Conservation (phyloP, 495 filamentous ascomycete genomes). For the Melanomma pulvis-pyrius region DNA sequence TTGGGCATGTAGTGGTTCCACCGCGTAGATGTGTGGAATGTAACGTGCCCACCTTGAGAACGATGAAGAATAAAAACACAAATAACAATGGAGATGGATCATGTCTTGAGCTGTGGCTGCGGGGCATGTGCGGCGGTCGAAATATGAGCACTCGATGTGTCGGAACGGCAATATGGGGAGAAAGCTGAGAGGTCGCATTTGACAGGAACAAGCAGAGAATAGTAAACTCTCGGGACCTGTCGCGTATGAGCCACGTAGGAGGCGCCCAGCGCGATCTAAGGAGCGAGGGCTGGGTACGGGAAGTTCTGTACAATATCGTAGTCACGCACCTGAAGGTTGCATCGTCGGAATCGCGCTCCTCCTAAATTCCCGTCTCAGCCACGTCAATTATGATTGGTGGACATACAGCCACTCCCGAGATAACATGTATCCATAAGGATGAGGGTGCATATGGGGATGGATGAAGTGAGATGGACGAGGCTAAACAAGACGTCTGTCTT, state of each 20-base stretch:
- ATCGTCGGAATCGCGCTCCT: constrained; percentile 20
- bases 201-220: neutral
- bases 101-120: constrained; percentile 8
- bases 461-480: neutral
- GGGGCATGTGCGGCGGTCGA: neutral
- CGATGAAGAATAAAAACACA: constrained; percentile 22
- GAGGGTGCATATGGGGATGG: neutral
- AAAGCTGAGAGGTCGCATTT: neutral
- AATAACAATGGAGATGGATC: constrained; percentile 22
- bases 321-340: constrained; percentile 19
- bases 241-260: neutral
- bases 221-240: neutral
- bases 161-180: neutral
- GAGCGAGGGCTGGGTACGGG: constrained; percentile 1
- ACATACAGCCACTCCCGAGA: neutral
- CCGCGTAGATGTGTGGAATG: constrained; percentile 28
- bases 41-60: constrained; percentile 20
- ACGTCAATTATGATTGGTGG: neutral
- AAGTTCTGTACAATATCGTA: constrained; percentile 6
- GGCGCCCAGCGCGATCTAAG: neutral
- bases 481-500: neutral
- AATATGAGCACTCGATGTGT: constrained; percentile 1
- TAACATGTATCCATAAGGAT: constrained; percentile 19
- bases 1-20: constrained; percentile 1
- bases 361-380: constrained; percentile 18